Percentiles rank a stretch among this genome's conserved stretches.
Evolutionary conservation across 768 basidiomycete genomes (phyloP).

Genomic region (Naematelia aurantialba): DNA sequence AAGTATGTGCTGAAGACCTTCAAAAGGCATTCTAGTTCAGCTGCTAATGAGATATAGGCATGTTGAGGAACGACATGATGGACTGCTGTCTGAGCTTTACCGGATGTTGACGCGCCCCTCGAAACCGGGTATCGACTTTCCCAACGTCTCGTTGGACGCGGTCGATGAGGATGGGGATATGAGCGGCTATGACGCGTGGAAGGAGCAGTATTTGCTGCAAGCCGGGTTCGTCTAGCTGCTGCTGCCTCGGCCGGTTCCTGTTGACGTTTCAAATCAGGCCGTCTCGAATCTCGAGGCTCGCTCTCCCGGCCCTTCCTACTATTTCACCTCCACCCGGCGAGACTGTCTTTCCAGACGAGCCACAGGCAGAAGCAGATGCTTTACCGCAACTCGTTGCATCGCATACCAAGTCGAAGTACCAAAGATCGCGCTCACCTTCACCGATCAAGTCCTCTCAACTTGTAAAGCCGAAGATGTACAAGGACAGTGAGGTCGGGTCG

Average conservation of each 20-base stretch:
- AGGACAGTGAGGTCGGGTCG: not conserved
- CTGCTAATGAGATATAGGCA: not conserved
- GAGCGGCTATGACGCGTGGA: conserved; percentile 29
- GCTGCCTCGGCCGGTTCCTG: not conserved
- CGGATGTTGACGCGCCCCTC: conserved; percentile 17
- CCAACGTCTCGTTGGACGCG: conserved; percentile 9
- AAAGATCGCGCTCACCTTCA: conserved; percentile 2
- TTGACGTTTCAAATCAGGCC: conserved; percentile 7
- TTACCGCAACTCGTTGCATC: not conserved
- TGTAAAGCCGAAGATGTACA: not conserved
- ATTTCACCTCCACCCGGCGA: conserved; percentile 31
- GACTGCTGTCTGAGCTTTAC: conserved; percentile 22
- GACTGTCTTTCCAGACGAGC: conserved; percentile 38
- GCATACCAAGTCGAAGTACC: not conserved
- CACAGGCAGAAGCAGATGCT: not conserved
- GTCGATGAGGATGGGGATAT: conserved; percentile 20
- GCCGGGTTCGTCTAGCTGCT: conserved; percentile 24
- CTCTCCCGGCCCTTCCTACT: conserved; percentile 29
- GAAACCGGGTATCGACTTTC: conserved; percentile 16
- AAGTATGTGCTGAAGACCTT: conserved; percentile 17
- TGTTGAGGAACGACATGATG: conserved; percentile 20
- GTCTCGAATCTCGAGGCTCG: conserved; percentile 18
- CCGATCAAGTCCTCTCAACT: not conserved
- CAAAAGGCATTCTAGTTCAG: not conserved
- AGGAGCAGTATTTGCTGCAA: conserved; percentile 33